These are phyloP conservation scores for Claviceps digitariae DNA, from an alignment of 2,329 filamentous ascomycete genomes.

Conservation along the genomic window DNA sequence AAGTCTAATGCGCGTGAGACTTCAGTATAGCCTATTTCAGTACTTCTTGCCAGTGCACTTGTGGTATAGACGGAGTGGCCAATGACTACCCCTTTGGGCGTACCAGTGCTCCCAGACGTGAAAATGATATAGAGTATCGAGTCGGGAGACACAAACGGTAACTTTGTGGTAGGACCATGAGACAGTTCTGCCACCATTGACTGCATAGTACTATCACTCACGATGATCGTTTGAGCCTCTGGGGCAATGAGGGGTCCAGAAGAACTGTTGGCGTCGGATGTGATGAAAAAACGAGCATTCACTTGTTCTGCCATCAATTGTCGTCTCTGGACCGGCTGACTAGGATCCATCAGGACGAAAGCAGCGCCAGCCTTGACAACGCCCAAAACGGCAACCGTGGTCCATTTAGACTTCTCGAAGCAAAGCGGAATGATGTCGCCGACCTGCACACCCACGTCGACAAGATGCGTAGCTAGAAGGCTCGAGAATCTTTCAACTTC, in stretches of 20 bases:
- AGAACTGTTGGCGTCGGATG: neutral
- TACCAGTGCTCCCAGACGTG: conserved; percentile 7
- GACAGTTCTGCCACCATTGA: neutral
- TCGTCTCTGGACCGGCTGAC: neutral
- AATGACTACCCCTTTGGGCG: conserved; percentile 13
- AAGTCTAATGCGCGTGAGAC: conserved; percentile 6
- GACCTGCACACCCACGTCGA: neutral
- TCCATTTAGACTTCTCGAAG: conserved; percentile 1
- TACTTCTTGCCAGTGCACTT: conserved; percentile 1
- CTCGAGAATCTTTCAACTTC: neutral
- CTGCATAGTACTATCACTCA: neutral
- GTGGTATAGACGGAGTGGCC: conserved; percentile 6
- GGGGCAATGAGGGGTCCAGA: neutral
- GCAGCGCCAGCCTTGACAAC: neutral
- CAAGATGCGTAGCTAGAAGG: neutral
- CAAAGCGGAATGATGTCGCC: conserved; percentile 1
- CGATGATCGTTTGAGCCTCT: neutral
- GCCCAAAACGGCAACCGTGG: neutral
- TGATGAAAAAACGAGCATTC: neutral
- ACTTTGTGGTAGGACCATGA: neutral
- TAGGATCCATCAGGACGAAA: conserved; percentile 1
- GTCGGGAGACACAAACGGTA: conserved; percentile 1
- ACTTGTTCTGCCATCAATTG: neutral
- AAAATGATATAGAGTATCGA: neutral
- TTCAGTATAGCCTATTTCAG: neutral